phyloP scores from a whole-genome alignment of 495 filamentous ascomycete species.

The Jackrogersella minutella region DNA sequence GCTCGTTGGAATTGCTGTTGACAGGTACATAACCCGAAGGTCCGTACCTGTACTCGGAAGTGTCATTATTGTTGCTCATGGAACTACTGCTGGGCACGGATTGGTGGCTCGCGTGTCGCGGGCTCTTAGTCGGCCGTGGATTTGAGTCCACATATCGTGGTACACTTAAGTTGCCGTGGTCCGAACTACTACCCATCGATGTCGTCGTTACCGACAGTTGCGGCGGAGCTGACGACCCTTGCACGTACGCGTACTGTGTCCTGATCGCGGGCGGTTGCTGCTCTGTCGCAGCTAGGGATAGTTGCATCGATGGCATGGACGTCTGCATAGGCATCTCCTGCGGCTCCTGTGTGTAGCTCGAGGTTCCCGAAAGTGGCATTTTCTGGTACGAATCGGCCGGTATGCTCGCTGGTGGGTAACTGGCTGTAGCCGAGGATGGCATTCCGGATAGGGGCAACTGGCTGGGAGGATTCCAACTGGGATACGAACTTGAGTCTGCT shows the following conservation, averaged over 20 bases:
- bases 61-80: conserved; percentile 53
- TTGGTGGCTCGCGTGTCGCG: conserved; percentile 59
- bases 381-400: conserved; percentile 56
- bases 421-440: conserved; percentile 50
- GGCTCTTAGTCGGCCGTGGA: conserved; percentile 62
- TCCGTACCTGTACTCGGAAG: conserved; percentile 60
- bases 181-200: conserved; percentile 40
- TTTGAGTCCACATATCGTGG: conserved; percentile 61
- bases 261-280: conserved; percentile 54
- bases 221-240: conserved; percentile 51
- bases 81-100: conserved; percentile 53
- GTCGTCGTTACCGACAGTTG: conserved; percentile 56
- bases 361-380: conserved; percentile 53
- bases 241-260: conserved; percentile 59
- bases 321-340: conserved; percentile 59
- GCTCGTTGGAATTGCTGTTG: conserved; percentile 42
- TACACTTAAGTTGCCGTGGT: conserved; percentile 52
- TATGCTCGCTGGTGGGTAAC: conserved; percentile 55
- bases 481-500: conserved; percentile 47
- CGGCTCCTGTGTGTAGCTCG: conserved; percentile 56
- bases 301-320: conserved; percentile 59
- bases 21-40: conserved; percentile 45
- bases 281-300: conserved; percentile 52
- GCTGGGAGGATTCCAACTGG: conserved; percentile 52
- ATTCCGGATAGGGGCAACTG: conserved; percentile 49